Evolutionary conservation across 2,329 filamentous ascomycete genomes (phyloP), one percentile per base, ranked within the genome.

Genomic region (Alternaria metachromatica): DNA sequence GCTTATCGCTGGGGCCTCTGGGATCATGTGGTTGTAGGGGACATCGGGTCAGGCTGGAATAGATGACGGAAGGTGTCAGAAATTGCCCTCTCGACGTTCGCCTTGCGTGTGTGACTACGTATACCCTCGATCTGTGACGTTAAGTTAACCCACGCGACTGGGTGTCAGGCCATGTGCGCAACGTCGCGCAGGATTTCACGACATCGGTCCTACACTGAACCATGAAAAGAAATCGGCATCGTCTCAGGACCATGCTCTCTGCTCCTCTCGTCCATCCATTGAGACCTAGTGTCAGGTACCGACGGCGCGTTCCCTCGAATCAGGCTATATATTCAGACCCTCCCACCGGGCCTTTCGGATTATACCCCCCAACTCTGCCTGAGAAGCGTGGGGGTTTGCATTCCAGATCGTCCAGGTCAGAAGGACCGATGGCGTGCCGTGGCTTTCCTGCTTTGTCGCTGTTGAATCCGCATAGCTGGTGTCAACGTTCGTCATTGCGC

Each of bases 241-340:
- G 58, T 30, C 55, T 53, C 50, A 60, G 25, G 20, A 21, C 28
- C 45, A 45, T 45, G 30, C 28, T 46, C 6, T 15, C n/a, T 56
- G 28, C 23, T 60, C 20, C 51, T 30, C 23, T 46, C 28, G 46
- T 33, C 28, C 44, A 18, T 33, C 45, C 23, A 56, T 56, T 30
- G 43, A 45, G 21, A 46, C 45, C 30, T 58, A 57, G 33, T 58
- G 45, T n/a, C 59, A 61, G 54, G 53, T 57, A 61, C 59, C 46
- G 20, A 57, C 18, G 33, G 46, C 5, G 53, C 41, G 26, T 44
- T 37, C 20, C 15, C 54, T 61, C 41, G 59, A 44, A 45, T 61
- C 59, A 61, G 54, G 53, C 54, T 45, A 54, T 51, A 55, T 45
- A 60, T 51, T 25, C 45, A 37, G 37, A 51, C 46, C 54, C 41